A percentile compares a stretch with the other conserved stretches of the same genome.
phyloP scores from a whole-genome alignment of 2,329 filamentous ascomycete genomes.

The Thelonectria discophora region DNA sequence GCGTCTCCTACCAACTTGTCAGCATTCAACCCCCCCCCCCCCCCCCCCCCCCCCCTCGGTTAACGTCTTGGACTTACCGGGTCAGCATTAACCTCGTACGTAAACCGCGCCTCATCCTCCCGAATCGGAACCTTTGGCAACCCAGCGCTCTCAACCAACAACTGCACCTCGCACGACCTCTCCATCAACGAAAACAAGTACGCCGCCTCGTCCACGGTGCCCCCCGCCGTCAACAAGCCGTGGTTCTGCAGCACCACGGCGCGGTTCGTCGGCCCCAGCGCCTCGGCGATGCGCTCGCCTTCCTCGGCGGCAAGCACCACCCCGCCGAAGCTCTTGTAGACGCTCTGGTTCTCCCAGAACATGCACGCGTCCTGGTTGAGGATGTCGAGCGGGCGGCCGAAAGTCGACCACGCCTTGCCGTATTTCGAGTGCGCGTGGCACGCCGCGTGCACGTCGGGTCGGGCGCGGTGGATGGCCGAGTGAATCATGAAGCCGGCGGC shows the following conservation, averaged over 20 bases:
- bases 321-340: constrained; percentile 69
- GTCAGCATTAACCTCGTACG: constrained; percentile 46
- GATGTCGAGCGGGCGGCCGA: constrained; percentile 67
- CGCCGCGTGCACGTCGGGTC: constrained; percentile 67
- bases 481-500: constrained; percentile 71
- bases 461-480: constrained; percentile 65
- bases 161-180: constrained; percentile 46
- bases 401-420: constrained; percentile 69
- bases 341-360: constrained; percentile 65
- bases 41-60: rapidly evolving
- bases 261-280: constrained; percentile 61
- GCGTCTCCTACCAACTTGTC: constrained; percentile 36
- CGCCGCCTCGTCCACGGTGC: constrained; percentile 73
- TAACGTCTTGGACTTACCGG: too few relatives aligned
- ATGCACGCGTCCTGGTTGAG: constrained; percentile 67
- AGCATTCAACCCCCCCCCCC: not conserved
- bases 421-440: constrained; percentile 68
- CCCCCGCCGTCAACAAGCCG: constrained; percentile 69
- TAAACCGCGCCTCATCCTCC: constrained; percentile 53
- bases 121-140: constrained; percentile 43
- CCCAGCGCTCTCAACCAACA: constrained; percentile 44
- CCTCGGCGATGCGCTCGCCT: constrained; percentile 64
- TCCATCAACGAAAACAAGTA: constrained; percentile 62
- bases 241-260: constrained; percentile 71
- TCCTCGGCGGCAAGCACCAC: constrained; percentile 70